Evolutionary conservation across 2,329 filamentous ascomycete species (phyloP).

Genomic region (Coleophoma cylindrospora): DNA sequence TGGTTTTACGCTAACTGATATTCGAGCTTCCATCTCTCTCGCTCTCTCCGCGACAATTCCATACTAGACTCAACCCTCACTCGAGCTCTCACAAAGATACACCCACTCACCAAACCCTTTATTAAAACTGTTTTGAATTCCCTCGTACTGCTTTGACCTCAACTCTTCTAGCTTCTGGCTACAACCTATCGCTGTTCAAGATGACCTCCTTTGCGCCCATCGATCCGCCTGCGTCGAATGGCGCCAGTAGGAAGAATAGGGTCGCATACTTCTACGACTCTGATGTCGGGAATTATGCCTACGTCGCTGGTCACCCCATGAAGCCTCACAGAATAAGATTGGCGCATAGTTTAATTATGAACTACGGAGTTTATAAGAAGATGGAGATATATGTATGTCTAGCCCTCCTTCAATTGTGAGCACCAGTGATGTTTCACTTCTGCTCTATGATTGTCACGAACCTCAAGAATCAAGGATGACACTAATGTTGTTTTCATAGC

Average conservation of each 20-base stretch:
- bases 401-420: no score
- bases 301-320: slow-evolving; percentile 96
- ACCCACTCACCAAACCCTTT: no score
- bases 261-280: slow-evolving; percentile 99
- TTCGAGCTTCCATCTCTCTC: not conserved
- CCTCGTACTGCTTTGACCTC: not conserved
- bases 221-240: slow-evolving; percentile 45
- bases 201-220: slow-evolving; percentile 42
- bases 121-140: no score
- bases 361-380: slow-evolving; percentile 91
- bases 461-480: no score
- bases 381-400: slow-evolving; percentile 88
- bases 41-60: not conserved
- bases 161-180: not conserved
- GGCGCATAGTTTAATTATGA: slow-evolving; percentile 93
- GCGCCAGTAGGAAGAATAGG: slow-evolving; percentile 61
- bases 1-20: no score
- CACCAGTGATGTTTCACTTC: not conserved
- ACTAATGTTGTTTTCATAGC: slow-evolving; percentile 38
- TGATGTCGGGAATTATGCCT: slow-evolving; percentile 97
- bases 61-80: no score
- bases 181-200: slow-evolving; percentile 5
- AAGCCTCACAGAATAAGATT: slow-evolving; percentile 95
- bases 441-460: not conserved
- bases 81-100: no score